Evolutionary conservation across 2,329 filamentous ascomycete species (phyloP), one percentile per base, ranked within the genome.

Genomic region (Ceratocystis albifundus): DNA sequence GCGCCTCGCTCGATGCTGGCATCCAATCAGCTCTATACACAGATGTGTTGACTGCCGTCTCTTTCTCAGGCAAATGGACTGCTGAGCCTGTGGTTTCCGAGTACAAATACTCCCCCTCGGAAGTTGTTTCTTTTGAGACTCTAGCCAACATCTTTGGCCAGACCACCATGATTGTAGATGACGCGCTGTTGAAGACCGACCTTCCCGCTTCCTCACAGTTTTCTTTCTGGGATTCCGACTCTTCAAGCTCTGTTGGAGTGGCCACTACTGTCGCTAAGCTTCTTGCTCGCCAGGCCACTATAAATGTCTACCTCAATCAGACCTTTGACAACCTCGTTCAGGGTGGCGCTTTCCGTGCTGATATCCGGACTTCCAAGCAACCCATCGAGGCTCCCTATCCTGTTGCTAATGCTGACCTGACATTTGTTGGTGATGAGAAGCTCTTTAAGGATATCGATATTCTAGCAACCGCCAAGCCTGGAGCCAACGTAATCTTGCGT

Each of bases 191-290:
- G 70, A 84, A 86, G 22, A 44, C 61, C n/a, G 45, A 64, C 25
- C 64, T 61, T 22, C 32, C 59, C 28, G 64, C 64, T 12, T 59
- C 55, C n/a, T 32, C 46, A 6, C 89, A 97, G 76, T 97, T 94
- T 78, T 87, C 87, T 12, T 96, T 99, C 82, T 97, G 92, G 91
- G 89, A 96, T 71, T 74, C 89, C 50, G 93, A 96, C 73, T 83
- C 86, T 74, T 91, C 91, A 32, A 76, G 80, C 1, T 82, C 87
- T 64, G 80, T 82, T 64, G 79, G 80, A 68, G 86, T 90, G 0
- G 87, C 90, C 10, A 77, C 82, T 25, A 82, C 79, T 46, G 73
- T 87, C 32, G 81, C 82, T 69, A 79, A 76, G 67, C 73, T 85
- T 12, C 83, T 80, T 80, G 93, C 86, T 80, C 86, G 87, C 80